Conservation (phyloP, 495 filamentous ascomycete genomes). For the Daldinia childiae region DNA sequence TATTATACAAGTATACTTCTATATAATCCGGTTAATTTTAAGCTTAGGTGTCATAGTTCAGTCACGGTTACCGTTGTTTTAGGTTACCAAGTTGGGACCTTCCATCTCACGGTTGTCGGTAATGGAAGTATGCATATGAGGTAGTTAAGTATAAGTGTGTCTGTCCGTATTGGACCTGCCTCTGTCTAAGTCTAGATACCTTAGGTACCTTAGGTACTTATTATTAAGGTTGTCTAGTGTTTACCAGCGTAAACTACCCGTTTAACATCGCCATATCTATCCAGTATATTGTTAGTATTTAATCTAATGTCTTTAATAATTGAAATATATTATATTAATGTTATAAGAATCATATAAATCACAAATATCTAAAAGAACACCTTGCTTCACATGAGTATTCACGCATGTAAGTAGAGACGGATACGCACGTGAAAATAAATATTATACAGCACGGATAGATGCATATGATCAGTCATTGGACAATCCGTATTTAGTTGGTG, state of each 20-base stretch:
- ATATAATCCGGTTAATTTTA: not conserved
- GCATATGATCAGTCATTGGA: not conserved
- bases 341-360: not conserved
- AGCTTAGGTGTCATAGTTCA: not conserved
- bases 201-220: no score
- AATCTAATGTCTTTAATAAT: not conserved
- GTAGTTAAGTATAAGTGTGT: no score
- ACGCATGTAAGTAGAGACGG: not conserved
- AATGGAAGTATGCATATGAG: not conserved
- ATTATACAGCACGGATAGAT: not conserved
- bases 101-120: not conserved
- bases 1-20: not conserved
- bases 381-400: not conserved
- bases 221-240: not conserved
- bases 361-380: not conserved
- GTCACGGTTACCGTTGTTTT: constrained; percentile 1
- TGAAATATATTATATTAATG: not conserved
- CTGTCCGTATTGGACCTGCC: not conserved
- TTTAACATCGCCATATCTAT: no score
- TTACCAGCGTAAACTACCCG: no score
- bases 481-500: constrained; percentile 2
- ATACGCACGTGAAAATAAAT: not conserved
- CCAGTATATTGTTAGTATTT: not conserved
- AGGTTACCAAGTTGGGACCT: not conserved
- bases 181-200: not conserved